Base-by-base conservation (phyloP, 176 grass and related monocot species). In the Tillandsia fasciculata region DNA sequence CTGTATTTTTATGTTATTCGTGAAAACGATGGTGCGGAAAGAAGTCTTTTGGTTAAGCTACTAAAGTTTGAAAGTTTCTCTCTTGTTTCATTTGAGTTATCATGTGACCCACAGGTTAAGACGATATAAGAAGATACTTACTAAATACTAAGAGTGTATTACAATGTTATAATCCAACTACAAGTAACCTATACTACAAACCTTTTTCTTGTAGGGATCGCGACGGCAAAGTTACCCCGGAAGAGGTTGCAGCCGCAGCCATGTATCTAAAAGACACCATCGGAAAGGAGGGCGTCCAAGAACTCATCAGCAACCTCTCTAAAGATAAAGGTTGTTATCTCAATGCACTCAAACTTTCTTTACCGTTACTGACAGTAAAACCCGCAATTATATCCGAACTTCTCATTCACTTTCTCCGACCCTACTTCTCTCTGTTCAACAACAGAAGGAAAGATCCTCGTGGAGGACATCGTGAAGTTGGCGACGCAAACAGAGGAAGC, bases 381-480 rank as follows among this genome's bases (percentile, higher is more conserved):
- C 2, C 8, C 13, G 22, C 10, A 17, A 17, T 6, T 50, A 63
- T 50, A 28, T 63, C 11, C 64, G 49, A 59, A 68, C 22, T 69
- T 53, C 50, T 18, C 47, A 11, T 49, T 69, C 18, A 23, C 17
- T 9, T 61, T 61, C 56, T 18, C 8, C 56, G 9, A 26, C 26
- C 57, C 49, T 67, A 47, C 50, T 33, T 83, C 50, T 17, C 50
- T 53, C 29, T 75, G 50, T 64, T 67, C 50, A 24, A 49, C 54
- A 78, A 79, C 86, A 97, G 93, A 97, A 68, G 93, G 93, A 57
- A 97, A 97, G 15, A 97, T 97, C 77, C 93, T 92, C 48, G 93
- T 97, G 53, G 89, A 97, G 78, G 93, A 97, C 77, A 92, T 97
- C 70, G 84, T 92, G 26, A 97, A 92, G 59, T 17, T 97, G 14